Evolutionary conservation across 768 basidiomycete genomes (phyloP).

Genomic region (Floccularia luteovirens): DNA sequence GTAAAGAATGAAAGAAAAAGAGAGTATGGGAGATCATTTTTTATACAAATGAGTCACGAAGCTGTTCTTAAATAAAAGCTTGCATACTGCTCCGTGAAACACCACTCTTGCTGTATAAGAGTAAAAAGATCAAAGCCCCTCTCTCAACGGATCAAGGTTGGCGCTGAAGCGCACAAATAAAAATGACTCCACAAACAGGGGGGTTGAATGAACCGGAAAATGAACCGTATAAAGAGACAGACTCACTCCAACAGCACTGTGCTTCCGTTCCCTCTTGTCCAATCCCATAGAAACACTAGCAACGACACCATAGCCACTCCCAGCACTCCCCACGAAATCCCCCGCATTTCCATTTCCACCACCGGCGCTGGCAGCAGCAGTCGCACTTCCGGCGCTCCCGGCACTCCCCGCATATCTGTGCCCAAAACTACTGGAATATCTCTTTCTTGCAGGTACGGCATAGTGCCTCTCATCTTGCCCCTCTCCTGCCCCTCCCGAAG

Average conservation of each 20-base stretch:
- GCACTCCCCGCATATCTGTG: conserved; percentile 47
- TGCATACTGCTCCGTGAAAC: too few species aligned
- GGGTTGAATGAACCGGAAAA: not conserved
- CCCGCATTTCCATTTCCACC: too few species aligned
- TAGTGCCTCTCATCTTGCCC: too few species aligned
- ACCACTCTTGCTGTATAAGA: not conserved
- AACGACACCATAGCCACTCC: conserved; percentile 1
- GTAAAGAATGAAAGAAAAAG: conserved; percentile 1
- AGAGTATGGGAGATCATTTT: not conserved
- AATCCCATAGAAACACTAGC: not conserved
- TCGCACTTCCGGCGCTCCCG: conserved; percentile 20
- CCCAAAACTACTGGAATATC: conserved; percentile 76
- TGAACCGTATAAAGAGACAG: not conserved
- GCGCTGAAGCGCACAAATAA: too few species aligned
- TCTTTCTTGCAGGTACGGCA: conserved; percentile 41
- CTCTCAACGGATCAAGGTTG: too few species aligned
- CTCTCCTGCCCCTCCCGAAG: conserved; percentile 7
- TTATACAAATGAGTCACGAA: not conserved
- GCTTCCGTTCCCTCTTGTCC: conserved; percentile 5
- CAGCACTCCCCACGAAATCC: conserved; percentile 9
- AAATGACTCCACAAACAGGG: too few species aligned
- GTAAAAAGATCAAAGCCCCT: too few species aligned
- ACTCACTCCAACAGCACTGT: conserved; percentile 6
- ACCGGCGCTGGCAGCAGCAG: conserved; percentile 22
- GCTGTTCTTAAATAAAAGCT: too few species aligned